Evolutionary conservation across 345 rosid species (phyloP), one percentile per base, ranked within the genome.

Genomic region (Erodium maritimum): DNA sequence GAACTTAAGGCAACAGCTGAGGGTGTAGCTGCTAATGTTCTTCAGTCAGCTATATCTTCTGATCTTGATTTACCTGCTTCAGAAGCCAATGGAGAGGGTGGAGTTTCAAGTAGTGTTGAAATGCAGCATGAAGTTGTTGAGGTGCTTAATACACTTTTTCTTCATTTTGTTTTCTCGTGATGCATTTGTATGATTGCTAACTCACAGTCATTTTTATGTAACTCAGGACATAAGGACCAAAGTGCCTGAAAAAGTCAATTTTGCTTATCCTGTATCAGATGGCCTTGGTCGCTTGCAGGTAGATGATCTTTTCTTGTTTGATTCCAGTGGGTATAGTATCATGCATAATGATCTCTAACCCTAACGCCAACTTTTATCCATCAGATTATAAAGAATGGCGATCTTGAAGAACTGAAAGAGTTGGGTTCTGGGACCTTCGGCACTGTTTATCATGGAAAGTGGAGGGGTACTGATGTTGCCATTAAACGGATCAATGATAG

Each of bases 351-450:
- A 11, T 37, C 10, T 63, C 46, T 70, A 68, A 45, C 56, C 34
- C 10, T 51, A 33, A 29, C 17, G 57, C 57, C n/a, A 55, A 48
- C 64, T 37, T 37, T 12, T 12, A 37, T 37, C 14, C 57, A 54
- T 56, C 77, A 84, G 90, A 77, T 84, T 64, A 73, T 84, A 62
- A 81, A 73, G 57, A 77, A 75, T 23, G 52, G 59, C 73, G 86
- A 84, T 56, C 84, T 84, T 50, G 86, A 81, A 75, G 86, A 84
- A 71, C 61, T 75, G 33, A 70, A 54, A 61, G 90, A 84, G 61
- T 66, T 81, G 72, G 86, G 86, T 62, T 84, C 90, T 37, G 90
- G 90, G 54, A 84, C 90, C 60, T 81, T 79, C 56, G 86, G 90
- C 52, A 81, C 90, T 19, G 90, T 84, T 56, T 84, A 84, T 69